Base-by-base conservation (phyloP, 2,329 filamentous ascomycete species). In the Colletotrichum melonis region DNA sequence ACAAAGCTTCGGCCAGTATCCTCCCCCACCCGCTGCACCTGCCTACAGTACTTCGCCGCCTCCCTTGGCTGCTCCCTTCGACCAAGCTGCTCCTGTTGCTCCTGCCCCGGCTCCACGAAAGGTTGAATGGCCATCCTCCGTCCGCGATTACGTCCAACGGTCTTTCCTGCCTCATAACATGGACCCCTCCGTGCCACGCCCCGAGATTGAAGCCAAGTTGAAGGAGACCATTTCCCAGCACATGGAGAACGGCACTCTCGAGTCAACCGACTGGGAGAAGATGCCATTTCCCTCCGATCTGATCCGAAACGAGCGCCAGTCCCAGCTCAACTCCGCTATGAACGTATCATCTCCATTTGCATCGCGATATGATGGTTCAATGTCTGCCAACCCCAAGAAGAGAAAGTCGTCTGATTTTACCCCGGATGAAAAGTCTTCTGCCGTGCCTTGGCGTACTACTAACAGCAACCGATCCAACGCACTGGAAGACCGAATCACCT, bases 201-300 rank as follows among this genome's bases (percentile, higher is more conserved):
- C 88, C 66, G 95, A 97, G 70, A 93, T 98, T 88, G 93, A 98
- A 82, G 86, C 87, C 73, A 97, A 95, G 80, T 86, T 99, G 75
- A 98, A 96, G 83, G 86, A 92, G 74, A 93, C 95, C 77, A 98
- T 99, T 81, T 94, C 93, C 74, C 88, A 92, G 67, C 94, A 94
- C 75, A 95, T 94, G 76, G 93, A 96, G 78, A 89, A 86, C 77
- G 90, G 92, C 76, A 89, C 89, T 68, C 89, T 98, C 79, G 88
- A 93, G 80, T 88, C 88, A 30, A 91, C 94, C 81, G 90, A 98
- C 85, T 99, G 97, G 97, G 90, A 93, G 75, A 88, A 85, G 30
- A 90, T 97, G 86, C 94, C 94, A 55, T 86, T 98, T 16, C 97
- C 97, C 6, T 96, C 98, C 82, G 88, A 94, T 75, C 87, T 98